A percentile compares a stretch with the other conserved stretches of the same genome.
phyloP scores from a whole-genome alignment of 1,284 basidiomycete genomes.

The Microbotryum lychnidis-dioicae region DNA sequence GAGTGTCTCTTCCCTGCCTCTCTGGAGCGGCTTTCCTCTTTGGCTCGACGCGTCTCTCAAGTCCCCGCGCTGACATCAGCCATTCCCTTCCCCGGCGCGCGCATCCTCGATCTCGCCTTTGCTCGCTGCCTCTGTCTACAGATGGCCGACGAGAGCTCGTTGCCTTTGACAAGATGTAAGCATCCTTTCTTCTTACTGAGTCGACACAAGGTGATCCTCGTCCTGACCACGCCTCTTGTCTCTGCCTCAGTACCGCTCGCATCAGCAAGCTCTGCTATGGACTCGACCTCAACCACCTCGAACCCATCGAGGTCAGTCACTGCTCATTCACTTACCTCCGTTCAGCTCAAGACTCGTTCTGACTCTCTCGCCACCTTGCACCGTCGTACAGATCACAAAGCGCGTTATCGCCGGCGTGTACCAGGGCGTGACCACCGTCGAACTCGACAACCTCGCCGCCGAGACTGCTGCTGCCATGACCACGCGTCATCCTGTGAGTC shows the following conservation, averaged over 20 bases:
- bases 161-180: constrained; percentile 74
- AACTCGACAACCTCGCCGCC: constrained; percentile 62
- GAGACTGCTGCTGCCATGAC: constrained; percentile 91
- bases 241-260: constrained; percentile 47
- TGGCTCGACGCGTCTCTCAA: neutral
- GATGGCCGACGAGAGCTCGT: constrained; percentile 71
- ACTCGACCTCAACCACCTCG: constrained; percentile 84
- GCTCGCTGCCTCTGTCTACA: constrained; percentile 6
- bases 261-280: constrained; percentile 97
- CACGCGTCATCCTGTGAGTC: constrained; percentile 46
- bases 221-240: neutral
- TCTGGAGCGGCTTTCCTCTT: neutral
- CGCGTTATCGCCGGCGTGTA: constrained; percentile 87
- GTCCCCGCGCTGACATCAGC: neutral
- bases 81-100: neutral
- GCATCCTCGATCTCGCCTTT: neutral
- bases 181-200: neutral
- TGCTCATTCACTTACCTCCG: too few species aligned
- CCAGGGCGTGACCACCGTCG: constrained; percentile 91
- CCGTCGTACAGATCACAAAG: constrained; percentile 60
- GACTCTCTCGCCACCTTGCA: neutral
- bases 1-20: neutral
- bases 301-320: constrained; percentile 73
- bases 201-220: neutral
- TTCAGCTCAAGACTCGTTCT: neutral